Conservation (phyloP, 306 rosid genomes). For the Morella rubra region DNA sequence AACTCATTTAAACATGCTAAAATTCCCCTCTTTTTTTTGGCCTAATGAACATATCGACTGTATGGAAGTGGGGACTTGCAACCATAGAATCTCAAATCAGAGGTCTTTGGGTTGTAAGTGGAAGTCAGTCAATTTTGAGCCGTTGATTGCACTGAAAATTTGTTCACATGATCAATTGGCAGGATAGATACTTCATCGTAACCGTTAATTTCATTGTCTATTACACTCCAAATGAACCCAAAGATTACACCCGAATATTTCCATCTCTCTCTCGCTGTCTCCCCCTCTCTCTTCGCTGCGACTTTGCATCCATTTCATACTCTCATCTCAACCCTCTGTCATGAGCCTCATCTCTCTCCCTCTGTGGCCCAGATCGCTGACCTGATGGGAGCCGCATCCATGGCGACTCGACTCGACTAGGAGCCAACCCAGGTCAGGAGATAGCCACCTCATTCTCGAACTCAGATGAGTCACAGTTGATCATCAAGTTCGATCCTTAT, state of each 20-base stretch:
- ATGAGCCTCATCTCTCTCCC: constrained; percentile 8
- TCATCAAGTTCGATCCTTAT: constrained; percentile 22
- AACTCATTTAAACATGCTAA: too few relatives aligned
- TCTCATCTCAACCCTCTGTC: constrained; percentile 2
- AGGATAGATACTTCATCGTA: constrained; percentile 1
- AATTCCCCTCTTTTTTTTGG: too few relatives aligned
- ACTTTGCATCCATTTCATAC: constrained; percentile 10
- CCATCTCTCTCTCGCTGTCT: constrained; percentile 4
- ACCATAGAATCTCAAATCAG: neutral
- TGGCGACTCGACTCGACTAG: constrained; percentile 28
- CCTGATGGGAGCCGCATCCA: constrained; percentile 9
- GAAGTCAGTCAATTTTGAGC: constrained; percentile 18
- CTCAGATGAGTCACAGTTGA: constrained; percentile 10
- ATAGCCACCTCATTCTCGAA: constrained; percentile 1
- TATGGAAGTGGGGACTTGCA: too few relatives aligned
- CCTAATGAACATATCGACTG: too few relatives aligned
- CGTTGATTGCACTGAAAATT: neutral
- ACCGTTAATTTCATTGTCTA: constrained; percentile 9
- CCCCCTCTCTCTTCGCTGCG: too few relatives aligned
- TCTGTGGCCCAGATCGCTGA: constrained; percentile 36
- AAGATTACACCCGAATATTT: neutral
- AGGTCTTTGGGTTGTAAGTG: neutral
- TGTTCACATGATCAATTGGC: neutral
- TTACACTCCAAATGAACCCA: neutral
- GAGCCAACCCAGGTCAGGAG: constrained; percentile 13